phyloP scores from a whole-genome alignment of 2,329 filamentous ascomycete genomes.

The Clonostachys byssicola region DNA sequence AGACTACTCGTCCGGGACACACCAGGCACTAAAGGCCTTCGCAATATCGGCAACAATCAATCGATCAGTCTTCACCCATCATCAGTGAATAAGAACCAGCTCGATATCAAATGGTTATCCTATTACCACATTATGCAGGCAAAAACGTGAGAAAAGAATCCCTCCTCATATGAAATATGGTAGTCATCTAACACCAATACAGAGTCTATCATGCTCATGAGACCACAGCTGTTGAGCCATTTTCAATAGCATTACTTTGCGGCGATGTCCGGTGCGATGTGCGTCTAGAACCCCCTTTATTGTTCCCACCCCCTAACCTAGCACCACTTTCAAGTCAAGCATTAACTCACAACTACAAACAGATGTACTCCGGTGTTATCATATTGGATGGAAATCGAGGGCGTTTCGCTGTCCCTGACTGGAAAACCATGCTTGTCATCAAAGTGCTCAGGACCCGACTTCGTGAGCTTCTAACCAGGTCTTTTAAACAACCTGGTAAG shows the following conservation, averaged over 20 bases:
- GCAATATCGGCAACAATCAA: conserved; percentile 92
- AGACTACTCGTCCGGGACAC: conserved; percentile 82
- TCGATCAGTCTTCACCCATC: conserved; percentile 81
- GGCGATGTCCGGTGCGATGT: conserved; percentile 87
- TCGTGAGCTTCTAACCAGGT: conserved; percentile 68
- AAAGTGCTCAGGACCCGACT: conserved; percentile 73
- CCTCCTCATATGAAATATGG: not conserved
- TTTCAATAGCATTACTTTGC: conserved; percentile 79
- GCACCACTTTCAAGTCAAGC: not conserved
- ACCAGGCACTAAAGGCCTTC: conserved; percentile 66
- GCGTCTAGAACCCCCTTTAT: conserved; percentile 17
- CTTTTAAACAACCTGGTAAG: conserved; percentile 66
- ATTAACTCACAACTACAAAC: not conserved
- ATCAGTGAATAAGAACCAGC: conserved; percentile 76
- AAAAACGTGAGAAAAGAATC: conserved; percentile 54
- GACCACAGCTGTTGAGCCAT: conserved; percentile 74
- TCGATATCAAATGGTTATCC: conserved; percentile 74
- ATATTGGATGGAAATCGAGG: conserved; percentile 84
- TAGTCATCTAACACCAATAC: conserved; percentile 12
- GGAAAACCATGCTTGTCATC: conserved; percentile 87
- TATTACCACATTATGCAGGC: conserved; percentile 98
- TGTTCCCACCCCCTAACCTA: not conserved
- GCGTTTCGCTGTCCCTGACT: conserved; percentile 78
- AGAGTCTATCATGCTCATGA: conserved; percentile 87
- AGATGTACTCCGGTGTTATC: conserved; percentile 85